Evolutionary conservation across 208 protist species (phyloP).

Genomic region (Kentomonas sorsogonicus): DNA sequence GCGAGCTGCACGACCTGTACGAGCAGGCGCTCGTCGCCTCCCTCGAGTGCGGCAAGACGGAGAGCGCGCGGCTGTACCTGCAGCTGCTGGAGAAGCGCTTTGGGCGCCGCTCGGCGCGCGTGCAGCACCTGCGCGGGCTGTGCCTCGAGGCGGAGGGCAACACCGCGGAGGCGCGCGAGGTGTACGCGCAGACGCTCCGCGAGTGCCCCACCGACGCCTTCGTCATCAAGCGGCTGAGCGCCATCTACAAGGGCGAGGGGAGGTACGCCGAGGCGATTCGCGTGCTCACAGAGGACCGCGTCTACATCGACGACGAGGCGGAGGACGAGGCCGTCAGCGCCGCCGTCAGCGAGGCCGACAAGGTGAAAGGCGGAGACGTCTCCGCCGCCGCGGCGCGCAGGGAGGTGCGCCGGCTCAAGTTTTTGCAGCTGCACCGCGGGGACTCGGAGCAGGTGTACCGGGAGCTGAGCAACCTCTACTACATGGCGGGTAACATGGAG

Average conservation of each 20-base stretch:
- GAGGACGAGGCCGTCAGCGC: too few relatives aligned
- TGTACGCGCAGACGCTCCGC: constrained; percentile 58
- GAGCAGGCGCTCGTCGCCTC: constrained; percentile 79
- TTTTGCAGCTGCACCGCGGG: constrained; percentile 56
- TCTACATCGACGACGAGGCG: constrained; percentile 66
- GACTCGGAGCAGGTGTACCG: constrained; percentile 32
- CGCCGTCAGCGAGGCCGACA: constrained; percentile 62
- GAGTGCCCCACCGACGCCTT: constrained; percentile 59
- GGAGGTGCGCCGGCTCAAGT: constrained; percentile 40
- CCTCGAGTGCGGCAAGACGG: constrained; percentile 61
- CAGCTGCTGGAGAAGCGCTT: constrained; percentile 70
- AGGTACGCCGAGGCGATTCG: constrained; percentile 63
- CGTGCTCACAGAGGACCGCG: constrained; percentile 51
- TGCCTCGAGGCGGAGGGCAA: constrained; percentile 72
- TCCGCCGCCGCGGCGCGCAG: too few relatives aligned
- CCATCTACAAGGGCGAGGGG: constrained; percentile 72
- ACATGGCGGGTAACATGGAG: constrained; percentile 41
- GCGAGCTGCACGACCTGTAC: constrained; percentile 63
- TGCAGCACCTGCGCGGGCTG: constrained; percentile 67
- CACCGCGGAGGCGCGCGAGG: constrained; percentile 37
- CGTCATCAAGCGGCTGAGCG: constrained; percentile 52
- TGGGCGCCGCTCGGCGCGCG: constrained; percentile 56
- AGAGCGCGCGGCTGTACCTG: constrained; percentile 54
- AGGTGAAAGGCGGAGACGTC: too few relatives aligned
- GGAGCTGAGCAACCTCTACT: constrained; percentile 72